phyloP scores from a whole-genome alignment of 441 rosid species.

The Macaranga tanarius region DNA sequence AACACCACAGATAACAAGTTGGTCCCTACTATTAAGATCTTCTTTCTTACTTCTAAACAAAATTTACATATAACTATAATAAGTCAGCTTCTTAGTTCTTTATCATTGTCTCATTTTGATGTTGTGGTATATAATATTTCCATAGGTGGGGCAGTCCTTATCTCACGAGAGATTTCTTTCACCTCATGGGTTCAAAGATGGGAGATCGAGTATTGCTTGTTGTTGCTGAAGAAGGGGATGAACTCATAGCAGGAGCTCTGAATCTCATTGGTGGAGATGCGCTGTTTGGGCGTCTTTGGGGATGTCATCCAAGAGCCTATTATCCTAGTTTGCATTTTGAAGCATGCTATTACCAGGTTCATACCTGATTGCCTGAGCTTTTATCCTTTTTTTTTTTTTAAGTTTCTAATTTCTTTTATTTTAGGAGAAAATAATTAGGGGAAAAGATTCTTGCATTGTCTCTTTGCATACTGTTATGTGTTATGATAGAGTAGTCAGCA shows the following conservation, averaged over 20 bases:
- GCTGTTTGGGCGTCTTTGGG: slow-evolving; percentile 90
- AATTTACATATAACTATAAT: not conserved
- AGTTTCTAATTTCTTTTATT: not conserved
- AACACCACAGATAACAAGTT: slow-evolving; percentile 96
- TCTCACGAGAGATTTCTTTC: slow-evolving; percentile 87
- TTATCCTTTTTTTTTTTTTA: not conserved
- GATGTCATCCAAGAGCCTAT: slow-evolving; percentile 72
- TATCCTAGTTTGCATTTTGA: slow-evolving; percentile 91
- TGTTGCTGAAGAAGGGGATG: slow-evolving; percentile 83
- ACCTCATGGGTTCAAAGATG: slow-evolving; percentile 74
- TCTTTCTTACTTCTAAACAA: slow-evolving; percentile 3
- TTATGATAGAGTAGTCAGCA: not conserved
- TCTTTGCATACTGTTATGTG: not conserved
- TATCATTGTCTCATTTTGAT: not conserved
- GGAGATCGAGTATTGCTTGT: slow-evolving; percentile 75
- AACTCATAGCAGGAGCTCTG: slow-evolving; percentile 90
- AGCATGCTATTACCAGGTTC: slow-evolving; percentile 96
- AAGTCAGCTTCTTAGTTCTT: not conserved
- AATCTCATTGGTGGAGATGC: slow-evolving; percentile 93
- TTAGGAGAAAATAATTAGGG: not conserved
- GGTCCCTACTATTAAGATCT: slow-evolving; percentile 26
- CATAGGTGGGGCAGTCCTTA: slow-evolving; percentile 93
- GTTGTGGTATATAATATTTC: slow-evolving; percentile 15
- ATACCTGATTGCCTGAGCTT: slow-evolving; percentile 3
- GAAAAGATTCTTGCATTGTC: not conserved